Evolutionary conservation across 441 rosid genomes (phyloP).

Genomic region (Arabidopsis hybrid): DNA sequence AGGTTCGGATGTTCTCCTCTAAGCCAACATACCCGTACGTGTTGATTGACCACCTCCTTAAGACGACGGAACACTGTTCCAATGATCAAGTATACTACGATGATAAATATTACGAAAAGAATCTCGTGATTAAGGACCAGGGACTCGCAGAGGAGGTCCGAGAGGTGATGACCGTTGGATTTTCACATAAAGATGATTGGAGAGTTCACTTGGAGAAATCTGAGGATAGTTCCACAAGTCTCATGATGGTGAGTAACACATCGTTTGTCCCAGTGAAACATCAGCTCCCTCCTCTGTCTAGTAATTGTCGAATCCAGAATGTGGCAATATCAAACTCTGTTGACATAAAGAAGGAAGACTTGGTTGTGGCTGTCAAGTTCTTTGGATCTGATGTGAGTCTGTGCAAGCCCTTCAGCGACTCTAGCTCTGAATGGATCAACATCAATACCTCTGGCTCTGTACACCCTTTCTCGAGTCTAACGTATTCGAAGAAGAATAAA

Average conservation of each 20-base stretch:
- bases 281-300: neutral
- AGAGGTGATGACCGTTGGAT: neutral
- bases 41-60: constrained; percentile 7
- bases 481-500: constrained; percentile 8
- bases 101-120: neutral
- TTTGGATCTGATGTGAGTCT: constrained; percentile 3
- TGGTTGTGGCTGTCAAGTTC: constrained; percentile 7
- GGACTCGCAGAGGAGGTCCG: constrained; percentile 12
- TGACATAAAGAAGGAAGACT: neutral
- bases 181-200: neutral
- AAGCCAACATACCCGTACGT: neutral
- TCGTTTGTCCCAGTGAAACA: neutral
- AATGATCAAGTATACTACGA: neutral
- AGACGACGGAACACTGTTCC: neutral
- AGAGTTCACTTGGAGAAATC: neutral
- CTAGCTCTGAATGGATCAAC: neutral
- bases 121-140: constrained; percentile 3
- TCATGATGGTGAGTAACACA: constrained; percentile 1
- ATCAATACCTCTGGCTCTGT: neutral
- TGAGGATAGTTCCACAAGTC: neutral
- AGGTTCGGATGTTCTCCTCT: constrained; percentile 3
- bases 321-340: constrained; percentile 7
- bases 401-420: constrained; percentile 12
- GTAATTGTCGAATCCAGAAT: neutral
- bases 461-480: constrained; percentile 18